Conservation (phyloP, 2,329 filamentous ascomycete genomes). For the Aspergillus nomiae region DNA sequence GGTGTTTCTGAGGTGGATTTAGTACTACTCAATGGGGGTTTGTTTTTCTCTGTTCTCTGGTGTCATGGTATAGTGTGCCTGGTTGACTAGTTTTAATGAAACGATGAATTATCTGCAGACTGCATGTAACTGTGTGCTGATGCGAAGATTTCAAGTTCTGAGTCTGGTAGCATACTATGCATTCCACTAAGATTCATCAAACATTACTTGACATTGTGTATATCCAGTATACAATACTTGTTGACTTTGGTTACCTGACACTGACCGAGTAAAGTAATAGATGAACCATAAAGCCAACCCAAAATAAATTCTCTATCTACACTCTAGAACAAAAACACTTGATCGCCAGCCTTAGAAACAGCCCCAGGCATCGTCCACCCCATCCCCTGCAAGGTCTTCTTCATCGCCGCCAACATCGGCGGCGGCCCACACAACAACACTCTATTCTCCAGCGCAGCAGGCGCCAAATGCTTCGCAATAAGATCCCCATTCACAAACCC, state of each 20-base stretch:
- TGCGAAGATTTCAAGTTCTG: neutral
- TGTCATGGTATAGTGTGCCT: neutral
- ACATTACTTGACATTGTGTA: neutral
- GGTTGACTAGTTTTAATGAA: neutral
- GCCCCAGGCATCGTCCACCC: conserved; percentile 54
- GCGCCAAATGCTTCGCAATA: conserved; percentile 48
- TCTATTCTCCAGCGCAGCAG: conserved; percentile 49
- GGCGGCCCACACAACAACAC: conserved; percentile 62
- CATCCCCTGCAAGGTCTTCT: conserved; percentile 50
- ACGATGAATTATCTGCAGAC: neutral
- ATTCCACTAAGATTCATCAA: neutral
- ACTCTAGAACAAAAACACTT: conserved; percentile 56
- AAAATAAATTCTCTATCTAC: neutral
- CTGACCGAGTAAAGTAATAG: no score
- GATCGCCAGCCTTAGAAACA: conserved; percentile 53
- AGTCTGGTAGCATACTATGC: neutral
- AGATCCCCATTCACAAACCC: conserved; percentile 57
- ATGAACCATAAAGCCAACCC: no score
- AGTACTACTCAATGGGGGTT: no score
- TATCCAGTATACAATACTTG: neutral
- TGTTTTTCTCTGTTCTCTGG: neutral
- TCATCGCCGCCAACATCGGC: conserved; percentile 59
- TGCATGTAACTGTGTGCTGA: neutral
- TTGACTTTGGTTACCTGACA: no score
- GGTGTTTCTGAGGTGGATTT: no score